Base-by-base conservation (phyloP, 768 basidiomycete species). In the Lactifluus echinatus region DNA sequence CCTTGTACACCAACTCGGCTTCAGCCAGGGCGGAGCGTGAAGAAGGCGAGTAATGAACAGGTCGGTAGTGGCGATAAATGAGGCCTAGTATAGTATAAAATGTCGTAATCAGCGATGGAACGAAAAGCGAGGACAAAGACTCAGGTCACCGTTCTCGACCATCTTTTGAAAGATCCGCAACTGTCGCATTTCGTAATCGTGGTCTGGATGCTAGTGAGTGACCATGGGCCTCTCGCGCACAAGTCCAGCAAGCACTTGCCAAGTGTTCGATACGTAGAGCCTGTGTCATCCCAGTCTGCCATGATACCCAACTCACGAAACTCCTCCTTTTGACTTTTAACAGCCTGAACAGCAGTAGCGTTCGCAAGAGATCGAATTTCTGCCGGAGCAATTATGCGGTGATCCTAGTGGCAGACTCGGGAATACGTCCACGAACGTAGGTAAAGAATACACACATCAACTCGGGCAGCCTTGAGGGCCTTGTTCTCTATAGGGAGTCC, bases 401-500 rank as follows among this genome's bases (percentile, higher is more conserved):
- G 74, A 55, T 85, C 81, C 69, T 80, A 72, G 82, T 37, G 33
- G 21, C 21, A 19, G 52, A 17, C 19, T 61, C 21, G 49, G 48
- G 12, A 21, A 21, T 33, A 50, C 42, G 21, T 6, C 36, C 17
- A 43, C 26, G 21, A 14, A 26, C 66, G 46, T 34, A 6, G 23
- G 28, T 39, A 50, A 39, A 50, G 21, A 19, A 24, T n/a, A 56
- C 17, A 24, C 24, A 34, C 24, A 62, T 80, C 53, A 66, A 89
- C 89, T 54, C 81, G 78, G 26, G 95, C 75, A 23, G 86, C 79
- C 58, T 86, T 76, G 34, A 99, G 73, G 0, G 93, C 89, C 66
- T 96, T 97, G 63, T 92, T 91, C 69, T 98, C 95, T 59, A 98
- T 97, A 0, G 95, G 95, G 12, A 97, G 81, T 6, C 95, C 95